Conservation (phyloP, 1,284 basidiomycete genomes). For the Cutaneotrichosporon cutaneum region DNA sequence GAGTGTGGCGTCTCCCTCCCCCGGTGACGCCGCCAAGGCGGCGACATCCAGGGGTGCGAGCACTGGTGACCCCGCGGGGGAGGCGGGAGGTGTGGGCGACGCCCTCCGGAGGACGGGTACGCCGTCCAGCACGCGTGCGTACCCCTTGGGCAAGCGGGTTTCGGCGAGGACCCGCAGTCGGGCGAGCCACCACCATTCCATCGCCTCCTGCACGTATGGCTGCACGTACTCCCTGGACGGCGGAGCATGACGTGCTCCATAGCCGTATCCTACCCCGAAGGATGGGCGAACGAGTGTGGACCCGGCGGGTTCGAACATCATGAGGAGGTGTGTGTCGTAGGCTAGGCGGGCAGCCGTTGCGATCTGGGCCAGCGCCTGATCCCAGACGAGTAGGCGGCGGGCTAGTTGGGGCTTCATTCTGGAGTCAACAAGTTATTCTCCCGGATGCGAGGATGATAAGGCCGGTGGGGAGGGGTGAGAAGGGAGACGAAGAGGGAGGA, state of each 20-base stretch:
- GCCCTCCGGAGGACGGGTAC: neutral
- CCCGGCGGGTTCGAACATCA: neutral
- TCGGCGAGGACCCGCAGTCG: neutral
- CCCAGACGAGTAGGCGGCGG: neutral
- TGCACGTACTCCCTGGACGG: neutral
- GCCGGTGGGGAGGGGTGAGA: neutral
- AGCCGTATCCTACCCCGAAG: neutral
- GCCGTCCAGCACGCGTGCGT: neutral
- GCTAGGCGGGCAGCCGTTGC: neutral
- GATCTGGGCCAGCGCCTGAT: neutral
- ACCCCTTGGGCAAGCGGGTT: neutral
- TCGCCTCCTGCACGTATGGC: neutral
- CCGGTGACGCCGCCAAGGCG: neutral
- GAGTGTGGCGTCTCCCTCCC: neutral
- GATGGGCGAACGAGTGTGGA: neutral
- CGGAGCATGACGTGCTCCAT: neutral
- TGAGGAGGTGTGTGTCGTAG: slow-evolving; percentile 2
- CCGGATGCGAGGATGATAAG: neutral
- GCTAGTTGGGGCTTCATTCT: neutral
- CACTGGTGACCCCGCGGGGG: neutral
- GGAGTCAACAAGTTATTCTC: neutral
- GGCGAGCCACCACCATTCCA: slow-evolving; percentile 4
- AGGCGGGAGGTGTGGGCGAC: neutral
- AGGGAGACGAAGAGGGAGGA: neutral
- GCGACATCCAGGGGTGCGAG: neutral